Evolutionary conservation across 2,329 filamentous ascomycete species (phyloP).

Genomic region (Didymella lethalis): DNA sequence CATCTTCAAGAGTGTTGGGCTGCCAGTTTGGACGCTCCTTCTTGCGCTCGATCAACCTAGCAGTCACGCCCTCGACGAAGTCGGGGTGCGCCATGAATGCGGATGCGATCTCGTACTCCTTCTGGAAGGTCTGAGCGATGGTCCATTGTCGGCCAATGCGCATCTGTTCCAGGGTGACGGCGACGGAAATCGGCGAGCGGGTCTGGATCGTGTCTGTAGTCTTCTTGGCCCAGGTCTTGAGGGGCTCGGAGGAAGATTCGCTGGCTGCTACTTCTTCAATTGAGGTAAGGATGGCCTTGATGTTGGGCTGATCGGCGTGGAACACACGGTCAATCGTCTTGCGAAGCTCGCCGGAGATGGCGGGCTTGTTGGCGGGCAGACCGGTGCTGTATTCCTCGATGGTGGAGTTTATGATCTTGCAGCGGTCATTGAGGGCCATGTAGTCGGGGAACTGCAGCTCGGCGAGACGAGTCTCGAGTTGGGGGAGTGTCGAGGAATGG

Average conservation of each 20-base stretch:
- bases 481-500: slow-evolving; percentile 84
- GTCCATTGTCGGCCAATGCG: slow-evolving; percentile 76
- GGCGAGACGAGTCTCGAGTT: slow-evolving; percentile 82
- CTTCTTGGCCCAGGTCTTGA: slow-evolving; percentile 77
- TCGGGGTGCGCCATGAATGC: slow-evolving; percentile 92
- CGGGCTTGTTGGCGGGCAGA: slow-evolving; percentile 67
- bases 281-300: slow-evolving; percentile 74
- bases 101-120: slow-evolving; percentile 82
- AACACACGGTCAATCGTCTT: slow-evolving; percentile 78
- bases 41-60: slow-evolving; percentile 76
- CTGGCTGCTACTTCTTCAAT: slow-evolving; percentile 60
- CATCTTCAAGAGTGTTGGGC: slow-evolving; percentile 74
- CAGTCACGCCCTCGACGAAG: slow-evolving; percentile 90
- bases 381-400: slow-evolving; percentile 92
- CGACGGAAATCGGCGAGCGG: slow-evolving; percentile 85
- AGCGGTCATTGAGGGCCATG: slow-evolving; percentile 67
- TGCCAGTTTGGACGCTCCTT: slow-evolving; percentile 75
- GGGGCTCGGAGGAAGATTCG: slow-evolving; percentile 48
- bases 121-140: slow-evolving; percentile 83
- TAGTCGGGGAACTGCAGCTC: slow-evolving; percentile 90
- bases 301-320: slow-evolving; percentile 61
- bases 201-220: slow-evolving; percentile 77
- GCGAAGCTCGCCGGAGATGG: slow-evolving; percentile 73
- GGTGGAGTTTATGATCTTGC: slow-evolving; percentile 79
- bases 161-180: slow-evolving; percentile 86